Percentiles rank a stretch among this genome's conserved stretches.
phyloP scores from a whole-genome alignment of 352 stramenopile species.

The Phytophthora pseudosyringae region DNA sequence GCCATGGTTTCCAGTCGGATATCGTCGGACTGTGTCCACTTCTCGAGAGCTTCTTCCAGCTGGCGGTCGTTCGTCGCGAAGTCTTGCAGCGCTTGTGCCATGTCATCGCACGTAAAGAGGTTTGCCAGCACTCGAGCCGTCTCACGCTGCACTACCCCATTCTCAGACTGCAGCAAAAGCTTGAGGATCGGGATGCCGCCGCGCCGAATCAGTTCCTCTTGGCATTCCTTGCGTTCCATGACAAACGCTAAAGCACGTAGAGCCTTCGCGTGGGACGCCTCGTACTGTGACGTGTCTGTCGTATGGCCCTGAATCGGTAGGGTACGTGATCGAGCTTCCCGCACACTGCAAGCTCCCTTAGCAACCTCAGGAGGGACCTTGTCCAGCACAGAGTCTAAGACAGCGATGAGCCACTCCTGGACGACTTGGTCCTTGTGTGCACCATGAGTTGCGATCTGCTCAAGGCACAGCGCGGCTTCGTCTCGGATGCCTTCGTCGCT shows the following conservation, averaged over 20 bases:
- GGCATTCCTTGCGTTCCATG: constrained; percentile 55
- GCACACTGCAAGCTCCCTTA: constrained; percentile 57
- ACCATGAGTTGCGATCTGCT: constrained; percentile 55
- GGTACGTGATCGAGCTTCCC: constrained; percentile 64
- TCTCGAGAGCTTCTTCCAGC: constrained; percentile 45
- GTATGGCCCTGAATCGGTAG: constrained; percentile 52
- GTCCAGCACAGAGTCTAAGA: constrained; percentile 70
- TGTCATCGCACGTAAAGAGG: constrained; percentile 61
- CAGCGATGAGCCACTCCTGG: constrained; percentile 79
- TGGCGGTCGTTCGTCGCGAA: constrained; percentile 51
- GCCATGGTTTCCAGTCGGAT: constrained; percentile 58
- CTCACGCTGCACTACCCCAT: constrained; percentile 59
- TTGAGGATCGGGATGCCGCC: constrained; percentile 68
- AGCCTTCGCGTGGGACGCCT: constrained; percentile 62
- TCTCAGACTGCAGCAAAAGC: constrained; percentile 49
- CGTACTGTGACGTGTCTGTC: constrained; percentile 36
- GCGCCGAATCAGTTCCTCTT: constrained; percentile 54
- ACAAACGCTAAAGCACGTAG: constrained; percentile 71
- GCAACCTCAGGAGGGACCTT: constrained; percentile 58
- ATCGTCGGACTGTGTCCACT: constrained; percentile 55
- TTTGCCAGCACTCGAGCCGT: constrained; percentile 72
- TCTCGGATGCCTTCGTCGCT: constrained; percentile 52
- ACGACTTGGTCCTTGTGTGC: constrained; percentile 62
- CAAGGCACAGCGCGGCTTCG: constrained; percentile 62
- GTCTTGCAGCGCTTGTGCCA: constrained; percentile 38